A percentile compares a stretch with the other conserved stretches of the same genome.
These are phyloP conservation scores for Wallemia mellicola DNA, from an alignment of 1,284 basidiomycete genomes.

Conservation along the genomic window DNA sequence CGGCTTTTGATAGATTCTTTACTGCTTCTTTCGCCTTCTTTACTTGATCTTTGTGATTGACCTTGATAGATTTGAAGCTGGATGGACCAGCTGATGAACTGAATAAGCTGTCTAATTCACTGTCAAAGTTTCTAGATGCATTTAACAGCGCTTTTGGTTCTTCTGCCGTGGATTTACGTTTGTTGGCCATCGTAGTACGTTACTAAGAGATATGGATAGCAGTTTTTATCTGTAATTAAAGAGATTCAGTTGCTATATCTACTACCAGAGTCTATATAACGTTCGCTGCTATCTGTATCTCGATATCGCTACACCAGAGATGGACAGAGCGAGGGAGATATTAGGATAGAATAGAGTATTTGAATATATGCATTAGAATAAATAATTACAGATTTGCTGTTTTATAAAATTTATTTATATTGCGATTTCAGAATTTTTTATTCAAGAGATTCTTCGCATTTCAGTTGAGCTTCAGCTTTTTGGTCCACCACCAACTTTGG, in stretches of 20 bases:
- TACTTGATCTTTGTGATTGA: not conserved
- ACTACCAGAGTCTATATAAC: too few relatives aligned
- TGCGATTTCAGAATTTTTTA: not conserved
- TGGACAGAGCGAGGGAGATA: too few relatives aligned
- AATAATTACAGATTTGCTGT: not conserved
- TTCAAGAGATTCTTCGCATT: not conserved
- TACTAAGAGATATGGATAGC: too few relatives aligned
- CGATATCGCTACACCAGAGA: too few relatives aligned
- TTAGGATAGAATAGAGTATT: too few relatives aligned
- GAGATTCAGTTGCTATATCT: too few relatives aligned
- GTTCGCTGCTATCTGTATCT: too few relatives aligned
- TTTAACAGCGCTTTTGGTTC: not conserved
- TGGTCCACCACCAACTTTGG: not conserved
- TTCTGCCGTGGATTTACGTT: not conserved
- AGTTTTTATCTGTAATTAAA: too few relatives aligned
- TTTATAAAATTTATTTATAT: not conserved
- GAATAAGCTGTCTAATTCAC: not conserved
- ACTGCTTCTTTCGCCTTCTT: not conserved
- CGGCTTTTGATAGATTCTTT: too few relatives aligned
- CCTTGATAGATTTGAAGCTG: not conserved
- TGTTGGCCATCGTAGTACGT: not conserved
- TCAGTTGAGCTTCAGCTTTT: not conserved
- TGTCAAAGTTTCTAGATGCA: not conserved
- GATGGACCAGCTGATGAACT: not conserved
- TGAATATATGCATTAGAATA: too few relatives aligned